These are phyloP conservation scores for Xerocomellus amylosporus DNA, from an alignment of 768 basidiomycete genomes.

Conservation along the genomic window DNA sequence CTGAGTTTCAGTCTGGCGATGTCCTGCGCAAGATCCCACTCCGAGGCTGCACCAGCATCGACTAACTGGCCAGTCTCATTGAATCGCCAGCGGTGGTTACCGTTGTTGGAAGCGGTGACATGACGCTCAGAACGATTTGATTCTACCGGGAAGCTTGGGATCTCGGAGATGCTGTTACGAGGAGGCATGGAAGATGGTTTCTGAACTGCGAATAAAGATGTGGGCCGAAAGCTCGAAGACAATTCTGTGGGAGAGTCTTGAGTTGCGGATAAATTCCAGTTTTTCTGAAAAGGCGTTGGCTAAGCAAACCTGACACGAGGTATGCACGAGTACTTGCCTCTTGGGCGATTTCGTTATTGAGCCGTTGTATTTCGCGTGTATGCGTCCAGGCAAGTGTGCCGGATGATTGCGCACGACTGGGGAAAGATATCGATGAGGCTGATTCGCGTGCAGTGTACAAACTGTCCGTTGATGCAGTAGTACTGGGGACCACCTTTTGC, in stretches of 20 bases:
- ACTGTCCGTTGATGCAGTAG: constrained; percentile 40
- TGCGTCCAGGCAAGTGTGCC: constrained; percentile 48
- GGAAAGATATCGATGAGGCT: constrained; percentile 30
- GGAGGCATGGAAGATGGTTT: constrained; percentile 47
- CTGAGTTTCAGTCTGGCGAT: constrained; percentile 70
- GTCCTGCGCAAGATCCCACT: constrained; percentile 74
- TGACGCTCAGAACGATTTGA: constrained; percentile 39
- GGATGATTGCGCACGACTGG: constrained; percentile 31
- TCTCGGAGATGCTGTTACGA: constrained; percentile 36
- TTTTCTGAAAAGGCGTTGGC: constrained; percentile 32
- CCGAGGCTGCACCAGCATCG: constrained; percentile 50
- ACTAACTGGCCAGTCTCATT: constrained; percentile 60
- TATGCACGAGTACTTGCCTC: constrained; percentile 41
- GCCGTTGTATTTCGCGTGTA: constrained; percentile 39
- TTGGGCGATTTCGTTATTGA: constrained; percentile 37
- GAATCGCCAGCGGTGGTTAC: constrained; percentile 57
- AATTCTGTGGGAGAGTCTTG: constrained; percentile 40
- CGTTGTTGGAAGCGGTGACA: constrained; percentile 35
- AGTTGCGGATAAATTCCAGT: constrained; percentile 45
- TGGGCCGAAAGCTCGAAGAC: constrained; percentile 30
- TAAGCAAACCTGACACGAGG: constrained; percentile 26
- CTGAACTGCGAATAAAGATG: constrained; percentile 36
- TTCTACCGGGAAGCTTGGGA: constrained; percentile 17
- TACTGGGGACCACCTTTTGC: constrained; percentile 65
- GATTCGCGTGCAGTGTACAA: constrained; percentile 38